Evolutionary conservation across 345 rosid species (phyloP).

Genomic region (Eucalyptus cloeziana): DNA sequence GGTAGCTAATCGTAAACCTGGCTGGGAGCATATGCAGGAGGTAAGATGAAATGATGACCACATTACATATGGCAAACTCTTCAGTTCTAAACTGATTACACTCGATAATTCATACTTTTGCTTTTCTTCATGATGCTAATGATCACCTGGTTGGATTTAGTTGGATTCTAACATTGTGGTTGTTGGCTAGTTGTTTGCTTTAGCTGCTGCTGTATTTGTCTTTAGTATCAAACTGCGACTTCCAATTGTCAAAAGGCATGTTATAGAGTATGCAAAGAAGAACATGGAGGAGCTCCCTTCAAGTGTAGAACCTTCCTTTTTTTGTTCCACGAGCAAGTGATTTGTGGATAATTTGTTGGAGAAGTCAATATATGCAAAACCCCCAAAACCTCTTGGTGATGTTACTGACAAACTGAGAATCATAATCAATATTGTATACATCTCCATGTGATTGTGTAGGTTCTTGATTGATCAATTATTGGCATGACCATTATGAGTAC

Average conservation of each 20-base stretch:
- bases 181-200: neutral
- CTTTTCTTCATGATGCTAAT: neutral
- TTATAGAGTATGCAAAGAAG: neutral
- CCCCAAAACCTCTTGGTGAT: neutral
- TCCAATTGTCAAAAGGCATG: neutral
- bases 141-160: neutral
- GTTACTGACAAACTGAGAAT: neutral
- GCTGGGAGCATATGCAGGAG: constrained; percentile 92
- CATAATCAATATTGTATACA: neutral
- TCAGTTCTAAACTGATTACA: neutral
- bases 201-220: neutral
- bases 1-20: constrained; percentile 77
- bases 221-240: neutral
- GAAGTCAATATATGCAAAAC: neutral
- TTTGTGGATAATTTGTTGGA: neutral
- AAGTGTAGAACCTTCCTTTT: neutral
- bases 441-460: neutral
- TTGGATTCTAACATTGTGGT: neutral
- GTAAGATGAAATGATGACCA: constrained; percentile 23
- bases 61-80: neutral
- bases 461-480: neutral
- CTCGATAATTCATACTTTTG: neutral
- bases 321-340: neutral
- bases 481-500: neutral
- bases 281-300: neutral